These are phyloP conservation scores for Populus alba DNA, from an alignment of 345 rosid species.

Conservation along the genomic window DNA sequence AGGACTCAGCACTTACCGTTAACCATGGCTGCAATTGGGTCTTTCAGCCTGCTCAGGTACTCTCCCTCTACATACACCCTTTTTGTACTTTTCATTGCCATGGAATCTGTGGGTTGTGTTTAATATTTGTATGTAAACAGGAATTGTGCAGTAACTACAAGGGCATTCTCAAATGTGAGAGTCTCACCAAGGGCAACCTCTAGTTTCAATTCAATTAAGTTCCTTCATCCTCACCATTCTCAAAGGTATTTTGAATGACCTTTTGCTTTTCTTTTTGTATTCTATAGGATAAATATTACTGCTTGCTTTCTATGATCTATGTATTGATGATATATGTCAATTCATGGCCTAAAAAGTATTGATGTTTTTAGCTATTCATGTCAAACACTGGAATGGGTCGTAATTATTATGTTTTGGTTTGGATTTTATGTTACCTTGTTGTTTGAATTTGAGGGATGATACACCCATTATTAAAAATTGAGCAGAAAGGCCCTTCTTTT, in stretches of 20 bases:
- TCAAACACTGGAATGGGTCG: not conserved
- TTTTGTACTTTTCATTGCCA: not conserved
- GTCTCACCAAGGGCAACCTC: constrained; percentile 21
- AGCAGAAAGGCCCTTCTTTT: not conserved
- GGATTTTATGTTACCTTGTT: not conserved
- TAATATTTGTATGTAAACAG: constrained; percentile 28
- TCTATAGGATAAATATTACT: not conserved
- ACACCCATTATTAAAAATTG: not conserved
- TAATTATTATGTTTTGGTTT: not conserved
- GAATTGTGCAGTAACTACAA: constrained; percentile 31
- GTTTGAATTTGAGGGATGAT: not conserved
- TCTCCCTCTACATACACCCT: not conserved
- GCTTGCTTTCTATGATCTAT: not conserved
- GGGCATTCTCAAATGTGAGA: constrained; percentile 29
- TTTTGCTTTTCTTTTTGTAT: not conserved
- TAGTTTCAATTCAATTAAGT: constrained; percentile 18
- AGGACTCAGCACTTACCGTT: not conserved
- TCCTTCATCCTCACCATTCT: constrained; percentile 34
- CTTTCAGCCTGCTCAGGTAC: not conserved
- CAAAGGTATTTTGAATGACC: constrained; percentile 34
- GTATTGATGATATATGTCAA: not conserved
- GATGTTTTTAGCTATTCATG: not conserved
- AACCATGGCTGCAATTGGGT: not conserved
- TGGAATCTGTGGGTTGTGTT: constrained; percentile 3
- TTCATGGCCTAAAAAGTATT: not conserved